phyloP scores from a whole-genome alignment of 345 rosid genomes.

The Eucalyptus marginata region DNA sequence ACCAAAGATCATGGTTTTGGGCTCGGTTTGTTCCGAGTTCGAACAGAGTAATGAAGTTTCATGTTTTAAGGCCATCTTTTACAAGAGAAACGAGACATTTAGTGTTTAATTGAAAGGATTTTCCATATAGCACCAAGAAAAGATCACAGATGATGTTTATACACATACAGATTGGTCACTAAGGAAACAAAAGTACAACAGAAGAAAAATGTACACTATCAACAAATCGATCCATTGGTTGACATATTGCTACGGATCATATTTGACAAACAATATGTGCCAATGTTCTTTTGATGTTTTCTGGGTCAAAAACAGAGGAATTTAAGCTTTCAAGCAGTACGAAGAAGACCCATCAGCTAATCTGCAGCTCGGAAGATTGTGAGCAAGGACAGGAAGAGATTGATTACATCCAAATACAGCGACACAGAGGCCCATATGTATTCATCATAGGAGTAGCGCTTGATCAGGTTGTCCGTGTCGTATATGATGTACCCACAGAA shows the following conservation, averaged over 20 bases:
- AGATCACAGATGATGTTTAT: background rate
- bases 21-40: background rate
- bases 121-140: background rate
- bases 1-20: background rate
- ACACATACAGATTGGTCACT: background rate
- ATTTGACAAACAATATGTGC: background rate
- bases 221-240: background rate
- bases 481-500: slow-evolving; percentile 30
- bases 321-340: background rate
- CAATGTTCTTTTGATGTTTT: background rate
- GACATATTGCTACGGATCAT: background rate
- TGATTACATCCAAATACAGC: slow-evolving; percentile 62
- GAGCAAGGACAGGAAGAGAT: slow-evolving; percentile 64
- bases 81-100: background rate
- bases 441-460: slow-evolving; percentile 69
- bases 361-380: slow-evolving; percentile 64
- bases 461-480: slow-evolving; percentile 84
- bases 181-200: background rate
- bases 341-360: background rate
- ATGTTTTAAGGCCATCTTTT: background rate
- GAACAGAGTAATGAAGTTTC: background rate
- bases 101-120: background rate
- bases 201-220: background rate
- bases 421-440: slow-evolving; percentile 82
- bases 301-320: background rate